Conservation (phyloP, 106 monocot species). For the Iris macrosiphon region DNA sequence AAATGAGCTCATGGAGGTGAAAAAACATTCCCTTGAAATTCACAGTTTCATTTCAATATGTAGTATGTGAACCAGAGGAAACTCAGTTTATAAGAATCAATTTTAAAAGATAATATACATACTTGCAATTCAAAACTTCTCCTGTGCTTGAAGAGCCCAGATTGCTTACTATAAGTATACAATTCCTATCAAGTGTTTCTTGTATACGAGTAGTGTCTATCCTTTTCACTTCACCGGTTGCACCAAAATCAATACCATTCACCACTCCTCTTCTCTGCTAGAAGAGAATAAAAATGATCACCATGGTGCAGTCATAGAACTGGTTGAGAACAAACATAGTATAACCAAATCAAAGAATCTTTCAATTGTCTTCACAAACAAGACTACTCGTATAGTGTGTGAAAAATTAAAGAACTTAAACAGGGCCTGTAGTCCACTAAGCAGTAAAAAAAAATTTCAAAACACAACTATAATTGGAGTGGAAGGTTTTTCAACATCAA, state of each 20-base stretch:
- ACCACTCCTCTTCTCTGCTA: slow-evolving; percentile 92
- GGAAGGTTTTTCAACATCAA: too few relatives aligned
- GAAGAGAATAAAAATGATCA: slow-evolving; percentile 4
- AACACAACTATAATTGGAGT: too few relatives aligned
- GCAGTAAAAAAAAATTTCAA: too few relatives aligned
- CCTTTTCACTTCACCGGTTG: slow-evolving; percentile 86
- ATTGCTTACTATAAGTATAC: slow-evolving; percentile 85
- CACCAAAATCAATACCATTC: slow-evolving; percentile 80
- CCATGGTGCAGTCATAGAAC: too few relatives aligned
- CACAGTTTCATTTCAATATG: not conserved
- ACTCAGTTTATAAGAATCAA: not conserved
- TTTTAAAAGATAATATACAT: slow-evolving; percentile 13
- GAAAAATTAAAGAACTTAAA: too few relatives aligned
- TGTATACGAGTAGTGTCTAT: slow-evolving; percentile 69
- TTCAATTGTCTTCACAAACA: too few relatives aligned
- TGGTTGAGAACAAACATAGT: too few relatives aligned
- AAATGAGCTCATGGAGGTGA: not conserved
- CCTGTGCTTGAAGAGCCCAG: slow-evolving; percentile 83
- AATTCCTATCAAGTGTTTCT: slow-evolving; percentile 70
- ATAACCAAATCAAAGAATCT: too few relatives aligned
- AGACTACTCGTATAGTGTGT: too few relatives aligned
- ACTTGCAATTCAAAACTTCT: slow-evolving; percentile 96
- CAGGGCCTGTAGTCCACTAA: too few relatives aligned
- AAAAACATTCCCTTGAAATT: slow-evolving; percentile 34
- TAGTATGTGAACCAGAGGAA: not conserved